Evolutionary conservation across 2,329 filamentous ascomycete genomes (phyloP), one percentile per base, ranked within the genome.

Genomic region (Botryosphaeria dothidea): DNA sequence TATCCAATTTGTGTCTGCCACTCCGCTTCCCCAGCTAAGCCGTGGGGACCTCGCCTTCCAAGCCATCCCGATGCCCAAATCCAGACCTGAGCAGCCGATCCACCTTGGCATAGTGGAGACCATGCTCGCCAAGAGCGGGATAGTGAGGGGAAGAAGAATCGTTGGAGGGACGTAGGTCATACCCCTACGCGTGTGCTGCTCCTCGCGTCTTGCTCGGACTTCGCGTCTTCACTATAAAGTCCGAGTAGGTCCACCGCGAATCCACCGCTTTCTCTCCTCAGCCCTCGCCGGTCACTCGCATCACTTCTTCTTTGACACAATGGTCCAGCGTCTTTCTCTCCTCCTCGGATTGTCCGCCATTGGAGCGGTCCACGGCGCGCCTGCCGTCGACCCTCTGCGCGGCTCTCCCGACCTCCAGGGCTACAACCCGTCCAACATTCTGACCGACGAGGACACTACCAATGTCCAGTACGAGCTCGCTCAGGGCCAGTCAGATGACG

Each of bases 401-500:
- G 67, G 67, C 13, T 64, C 63, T 4, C 8, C 61, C 5, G 54
- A 21, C 7, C 62, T 69, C 11, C 52, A 58, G 46, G 67, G 67
- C 38, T 69, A 67, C 48, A 52, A 66, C 45, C 66, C 67, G 21
- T 62, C 64, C 19, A 66, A 67, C 31, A 27, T 62, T 11, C 57
- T 68, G 9, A 57, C 56, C 23, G 43, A 41, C 17, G 65, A 67
- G 36, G 54, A 67, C 31, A 79, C 78, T 3, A 74, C 77, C 11
- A 72, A 71, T 4, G 68, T 79, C 21, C 69, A 75, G 3, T 81
- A 78, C 58, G 72, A 81, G 41, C 77, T 83, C 9, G 82, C 84
- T 9, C 73, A 78, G 0, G 84, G 83, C 0, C 86, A 88, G 69
- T 80, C 80, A 1, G 81, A 82, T 0, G 78, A 84, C 54, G 75